Conservation (phyloP, 139 green algal genomes). For the Chlorella sp. region DNA sequence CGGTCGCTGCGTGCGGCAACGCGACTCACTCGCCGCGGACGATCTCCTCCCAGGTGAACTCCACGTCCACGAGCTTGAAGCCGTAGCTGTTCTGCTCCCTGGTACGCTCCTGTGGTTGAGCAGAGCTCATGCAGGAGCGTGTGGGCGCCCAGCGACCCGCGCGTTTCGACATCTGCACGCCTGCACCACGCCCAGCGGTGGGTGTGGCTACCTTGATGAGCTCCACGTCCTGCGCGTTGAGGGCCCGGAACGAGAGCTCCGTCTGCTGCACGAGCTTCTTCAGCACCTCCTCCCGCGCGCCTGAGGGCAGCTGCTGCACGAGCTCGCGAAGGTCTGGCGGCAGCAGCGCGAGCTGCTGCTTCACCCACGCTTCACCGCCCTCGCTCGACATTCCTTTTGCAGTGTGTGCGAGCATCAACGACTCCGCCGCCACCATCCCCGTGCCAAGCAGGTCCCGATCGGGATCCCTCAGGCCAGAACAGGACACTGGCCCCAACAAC, state of each 20-base stretch:
- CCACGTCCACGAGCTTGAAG: conserved; percentile 16
- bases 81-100: conserved; percentile 13
- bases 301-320: neutral
- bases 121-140: too few relatives aligned
- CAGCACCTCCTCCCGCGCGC: neutral
- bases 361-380: neutral
- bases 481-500: too few relatives aligned
- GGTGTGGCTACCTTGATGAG: conserved; percentile 14
- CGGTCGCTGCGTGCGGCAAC: too few relatives aligned
- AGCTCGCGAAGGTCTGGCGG: conserved; percentile 11
- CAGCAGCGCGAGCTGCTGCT: conserved; percentile 4
- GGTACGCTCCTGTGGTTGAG: too few relatives aligned
- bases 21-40: conserved; percentile 4
- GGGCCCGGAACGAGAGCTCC: conserved; percentile 3
- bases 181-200: too few relatives aligned
- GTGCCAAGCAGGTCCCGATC: too few relatives aligned
- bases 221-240: neutral
- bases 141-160: too few relatives aligned
- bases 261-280: conserved; percentile 1
- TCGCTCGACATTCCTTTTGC: neutral
- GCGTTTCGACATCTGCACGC: too few relatives aligned
- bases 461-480: too few relatives aligned
- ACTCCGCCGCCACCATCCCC: neutral
- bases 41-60: conserved; percentile 20
- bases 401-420: neutral